Percentiles rank a stretch among this genome's conserved stretches.
Evolutionary conservation across 2,329 filamentous ascomycete species (phyloP).

Genomic region (Trematosphaeria pertusa): DNA sequence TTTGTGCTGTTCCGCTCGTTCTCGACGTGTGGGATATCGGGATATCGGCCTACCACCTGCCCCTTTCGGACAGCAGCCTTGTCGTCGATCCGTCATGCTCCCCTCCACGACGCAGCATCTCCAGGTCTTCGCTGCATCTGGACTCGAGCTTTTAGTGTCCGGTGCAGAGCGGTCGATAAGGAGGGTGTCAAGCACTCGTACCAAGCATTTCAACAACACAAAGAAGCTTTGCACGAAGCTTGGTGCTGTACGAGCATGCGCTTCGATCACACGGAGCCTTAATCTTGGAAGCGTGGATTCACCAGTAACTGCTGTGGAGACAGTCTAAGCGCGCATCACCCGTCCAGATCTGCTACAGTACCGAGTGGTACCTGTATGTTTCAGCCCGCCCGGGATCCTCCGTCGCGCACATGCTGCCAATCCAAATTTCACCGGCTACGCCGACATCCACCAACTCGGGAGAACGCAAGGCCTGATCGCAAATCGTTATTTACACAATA

Average conservation of each 20-base stretch:
- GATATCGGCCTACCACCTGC: neutral
- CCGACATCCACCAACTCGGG: neutral
- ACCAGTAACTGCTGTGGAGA: too few species aligned
- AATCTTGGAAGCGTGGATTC: too few species aligned
- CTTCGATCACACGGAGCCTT: constrained; percentile 14
- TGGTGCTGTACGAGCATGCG: constrained; percentile 13
- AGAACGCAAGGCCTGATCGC: too few species aligned
- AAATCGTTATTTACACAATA: neutral
- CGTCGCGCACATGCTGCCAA: too few species aligned
- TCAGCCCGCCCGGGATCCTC: too few species aligned
- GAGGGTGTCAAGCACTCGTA: constrained; percentile 20
- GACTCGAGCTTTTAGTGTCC: too few species aligned
- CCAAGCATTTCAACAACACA: constrained; percentile 13
- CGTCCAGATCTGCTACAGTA: neutral
- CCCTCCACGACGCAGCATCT: too few species aligned
- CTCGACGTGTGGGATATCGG: neutral
- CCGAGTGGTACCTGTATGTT: neutral
- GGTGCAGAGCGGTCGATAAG: too few species aligned
- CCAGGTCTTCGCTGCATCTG: too few species aligned
- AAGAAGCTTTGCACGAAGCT: constrained; percentile 13
- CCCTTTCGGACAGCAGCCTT: constrained; percentile 4
- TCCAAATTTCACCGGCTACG: constrained; percentile 1
- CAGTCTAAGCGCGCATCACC: neutral
- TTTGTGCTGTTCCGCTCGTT: neutral
- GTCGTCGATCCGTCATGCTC: constrained; percentile 10